Evolutionary conservation across 2,329 filamentous ascomycete species (phyloP).

Genomic region (Didymella segeticola): DNA sequence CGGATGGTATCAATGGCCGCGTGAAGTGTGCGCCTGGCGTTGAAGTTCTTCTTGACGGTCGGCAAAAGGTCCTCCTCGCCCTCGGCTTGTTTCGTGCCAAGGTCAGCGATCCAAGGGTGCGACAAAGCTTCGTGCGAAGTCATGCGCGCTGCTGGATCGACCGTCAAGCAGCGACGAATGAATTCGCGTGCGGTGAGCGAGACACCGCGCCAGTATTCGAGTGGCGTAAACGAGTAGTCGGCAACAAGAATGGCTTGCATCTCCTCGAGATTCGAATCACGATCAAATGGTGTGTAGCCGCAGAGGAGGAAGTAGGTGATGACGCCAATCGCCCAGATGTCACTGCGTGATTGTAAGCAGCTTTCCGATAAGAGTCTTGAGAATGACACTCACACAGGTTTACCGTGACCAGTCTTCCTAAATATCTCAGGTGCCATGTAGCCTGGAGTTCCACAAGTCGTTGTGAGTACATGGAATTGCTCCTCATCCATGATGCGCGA

Average conservation of each 20-base stretch:
- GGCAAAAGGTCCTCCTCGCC: conserved; percentile 64
- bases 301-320: conserved; percentile 99
- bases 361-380: not conserved
- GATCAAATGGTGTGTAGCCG: conserved; percentile 97
- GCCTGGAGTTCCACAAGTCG: conserved; percentile 94
- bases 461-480: conserved; percentile 96
- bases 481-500: conserved; percentile 99
- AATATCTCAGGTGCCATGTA: conserved; percentile 99
- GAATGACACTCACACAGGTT: conserved; percentile 72
- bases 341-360: conserved; percentile 56
- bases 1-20: conserved; percentile 72
- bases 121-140: conserved; percentile 80
- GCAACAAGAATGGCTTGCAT: conserved; percentile 98
- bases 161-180: conserved; percentile 88
- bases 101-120: conserved; percentile 69
- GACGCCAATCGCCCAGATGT: conserved; percentile 97
- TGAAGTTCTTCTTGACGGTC: conserved; percentile 74
- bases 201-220: conserved; percentile 96
- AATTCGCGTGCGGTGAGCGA: conserved; percentile 85
- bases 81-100: conserved; percentile 54
- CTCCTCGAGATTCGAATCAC: conserved; percentile 96
- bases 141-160: conserved; percentile 86
- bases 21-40: conserved; percentile 68
- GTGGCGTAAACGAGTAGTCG: conserved; percentile 92
- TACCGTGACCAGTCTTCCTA: conserved; percentile 97